Evolutionary conservation across 2,329 filamentous ascomycete species (phyloP).

Genomic region (Capronia coronata): DNA sequence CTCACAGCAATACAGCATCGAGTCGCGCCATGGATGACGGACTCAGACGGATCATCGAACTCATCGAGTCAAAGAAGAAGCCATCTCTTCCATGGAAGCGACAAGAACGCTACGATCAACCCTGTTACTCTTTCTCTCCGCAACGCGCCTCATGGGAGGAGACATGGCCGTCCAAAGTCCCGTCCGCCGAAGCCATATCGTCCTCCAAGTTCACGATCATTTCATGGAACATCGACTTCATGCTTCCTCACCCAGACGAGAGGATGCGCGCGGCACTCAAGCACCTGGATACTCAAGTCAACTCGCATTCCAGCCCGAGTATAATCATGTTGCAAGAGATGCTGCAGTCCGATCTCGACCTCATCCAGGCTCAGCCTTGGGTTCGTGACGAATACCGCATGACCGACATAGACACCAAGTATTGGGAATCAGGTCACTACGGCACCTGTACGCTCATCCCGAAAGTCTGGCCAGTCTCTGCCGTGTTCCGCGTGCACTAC

Average conservation of each 20-base stretch:
- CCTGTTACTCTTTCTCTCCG: constrained; percentile 25
- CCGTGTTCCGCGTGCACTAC: constrained; percentile 49
- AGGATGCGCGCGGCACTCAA: constrained; percentile 40
- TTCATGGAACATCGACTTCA: constrained; percentile 48
- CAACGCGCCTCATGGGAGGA: constrained; percentile 19
- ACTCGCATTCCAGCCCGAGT: constrained; percentile 27
- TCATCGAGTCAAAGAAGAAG: constrained; percentile 25
- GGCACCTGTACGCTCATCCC: constrained; percentile 51
- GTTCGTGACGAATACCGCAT: constrained; percentile 44
- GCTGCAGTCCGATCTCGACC: constrained; percentile 39
- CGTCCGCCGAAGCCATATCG: not conserved
- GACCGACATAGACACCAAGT: constrained; percentile 41
- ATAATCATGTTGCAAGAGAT: constrained; percentile 52
- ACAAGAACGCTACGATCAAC: constrained; percentile 24
- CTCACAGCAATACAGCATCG: not conserved
- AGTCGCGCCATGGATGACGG: constrained; percentile 16
- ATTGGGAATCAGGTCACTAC: constrained; percentile 45
- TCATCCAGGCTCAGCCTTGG: constrained; percentile 44
- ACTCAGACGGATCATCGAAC: constrained; percentile 19
- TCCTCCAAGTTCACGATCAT: constrained; percentile 32
- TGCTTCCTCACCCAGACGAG: constrained; percentile 33
- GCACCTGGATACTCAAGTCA: constrained; percentile 35
- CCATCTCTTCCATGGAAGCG: constrained; percentile 25
- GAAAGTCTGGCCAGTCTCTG: constrained; percentile 39
- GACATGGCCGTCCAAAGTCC: not conserved